These are phyloP conservation scores for Populus tomentosa DNA, from an alignment of 441 rosid species.

Conservation along the genomic window DNA sequence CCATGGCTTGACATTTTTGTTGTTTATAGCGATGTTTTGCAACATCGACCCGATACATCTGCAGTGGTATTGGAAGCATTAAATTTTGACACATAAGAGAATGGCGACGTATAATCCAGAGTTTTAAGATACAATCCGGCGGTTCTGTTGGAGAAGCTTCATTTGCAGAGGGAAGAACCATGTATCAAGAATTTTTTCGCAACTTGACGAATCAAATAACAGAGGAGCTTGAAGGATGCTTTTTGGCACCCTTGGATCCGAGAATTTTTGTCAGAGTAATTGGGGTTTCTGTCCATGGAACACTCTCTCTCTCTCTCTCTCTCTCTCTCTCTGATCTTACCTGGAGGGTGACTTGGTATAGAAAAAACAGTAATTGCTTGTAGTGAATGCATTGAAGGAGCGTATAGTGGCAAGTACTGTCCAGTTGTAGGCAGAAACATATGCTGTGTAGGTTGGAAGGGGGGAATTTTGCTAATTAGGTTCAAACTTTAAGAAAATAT, in stretches of 20 bases:
- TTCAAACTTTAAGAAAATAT: background rate
- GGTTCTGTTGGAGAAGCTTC: constrained; percentile 25
- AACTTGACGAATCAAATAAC: constrained; percentile 6
- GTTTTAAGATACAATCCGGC: constrained; percentile 12
- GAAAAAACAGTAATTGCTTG: background rate
- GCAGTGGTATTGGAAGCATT: background rate
- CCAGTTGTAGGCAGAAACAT: background rate
- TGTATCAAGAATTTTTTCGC: constrained; percentile 11
- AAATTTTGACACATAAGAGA: constrained; percentile 5
- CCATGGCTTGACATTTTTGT: constrained; percentile 3
- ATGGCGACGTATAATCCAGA: constrained; percentile 18
- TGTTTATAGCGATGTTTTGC: constrained; percentile 19
- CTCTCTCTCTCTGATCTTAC: background rate
- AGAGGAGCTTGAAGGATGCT: constrained; percentile 22
- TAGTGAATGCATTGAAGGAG: background rate
- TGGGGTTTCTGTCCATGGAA: constrained; percentile 5
- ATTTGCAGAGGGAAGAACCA: constrained; percentile 22
- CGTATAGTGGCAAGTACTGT: background rate
- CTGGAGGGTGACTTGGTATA: no score
- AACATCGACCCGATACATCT: background rate
- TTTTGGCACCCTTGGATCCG: constrained; percentile 12
- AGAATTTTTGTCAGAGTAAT: background rate
- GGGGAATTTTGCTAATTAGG: background rate
- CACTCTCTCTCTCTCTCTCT: no score
- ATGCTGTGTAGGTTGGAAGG: background rate